A percentile compares a stretch with the other conserved stretches of the same genome.
phyloP scores from a whole-genome alignment of 345 rosid species.

The Noccaea caerulescens region DNA sequence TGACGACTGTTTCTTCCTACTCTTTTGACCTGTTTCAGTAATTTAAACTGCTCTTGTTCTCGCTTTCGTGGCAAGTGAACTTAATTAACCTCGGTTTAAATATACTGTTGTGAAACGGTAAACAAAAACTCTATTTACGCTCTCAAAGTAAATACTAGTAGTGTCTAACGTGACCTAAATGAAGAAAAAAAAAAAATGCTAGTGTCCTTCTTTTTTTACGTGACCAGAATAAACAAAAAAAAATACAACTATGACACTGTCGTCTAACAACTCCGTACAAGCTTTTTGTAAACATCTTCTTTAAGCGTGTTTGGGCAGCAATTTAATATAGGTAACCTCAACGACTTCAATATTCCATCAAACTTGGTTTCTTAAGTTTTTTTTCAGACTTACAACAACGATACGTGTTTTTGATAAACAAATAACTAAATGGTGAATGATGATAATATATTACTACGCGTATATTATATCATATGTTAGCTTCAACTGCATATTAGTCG shows the following conservation, averaged over 20 bases:
- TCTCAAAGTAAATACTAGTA: not conserved
- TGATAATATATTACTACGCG: not conserved
- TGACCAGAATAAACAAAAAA: not conserved
- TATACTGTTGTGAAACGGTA: conserved; percentile 2
- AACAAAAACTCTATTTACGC: not conserved
- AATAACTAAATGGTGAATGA: not conserved
- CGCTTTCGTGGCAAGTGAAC: conserved; percentile 15
- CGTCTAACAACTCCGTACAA: conserved; percentile 11
- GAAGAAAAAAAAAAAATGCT: no score
- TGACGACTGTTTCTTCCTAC: conserved; percentile 1
- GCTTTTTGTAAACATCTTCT: not conserved
- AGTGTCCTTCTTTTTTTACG: no score
- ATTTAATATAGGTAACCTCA: not conserved
- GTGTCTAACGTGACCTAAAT: no score
- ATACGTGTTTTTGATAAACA: not conserved
- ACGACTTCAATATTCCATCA: not conserved
- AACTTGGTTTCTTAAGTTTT: no score
- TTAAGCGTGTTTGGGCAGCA: not conserved
- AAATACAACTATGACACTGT: not conserved
- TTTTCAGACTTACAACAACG: not conserved
- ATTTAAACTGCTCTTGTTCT: not conserved
- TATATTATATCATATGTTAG: no score
- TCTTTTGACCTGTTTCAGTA: conserved; percentile 26
- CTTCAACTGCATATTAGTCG: no score
- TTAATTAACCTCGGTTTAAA: no score